These are phyloP conservation scores for Testicularia cyperi DNA, from an alignment of 1,284 basidiomycete species.

Conservation along the genomic window DNA sequence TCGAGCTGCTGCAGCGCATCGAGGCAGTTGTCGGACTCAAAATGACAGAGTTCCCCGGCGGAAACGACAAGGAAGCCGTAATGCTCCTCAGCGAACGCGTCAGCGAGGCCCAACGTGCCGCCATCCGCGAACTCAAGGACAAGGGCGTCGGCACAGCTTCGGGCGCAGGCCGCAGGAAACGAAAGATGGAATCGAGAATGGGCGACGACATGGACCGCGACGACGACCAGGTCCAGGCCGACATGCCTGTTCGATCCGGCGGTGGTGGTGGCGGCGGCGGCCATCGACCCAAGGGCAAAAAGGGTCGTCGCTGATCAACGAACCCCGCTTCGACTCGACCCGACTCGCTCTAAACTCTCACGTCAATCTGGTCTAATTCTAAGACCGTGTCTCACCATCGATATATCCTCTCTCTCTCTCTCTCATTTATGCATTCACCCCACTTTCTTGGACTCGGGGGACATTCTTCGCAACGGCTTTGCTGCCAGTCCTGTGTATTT, in stretches of 20 bases:
- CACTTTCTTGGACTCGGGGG: too few species aligned
- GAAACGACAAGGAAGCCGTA: slow-evolving; percentile 83
- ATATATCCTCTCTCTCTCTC: too few species aligned
- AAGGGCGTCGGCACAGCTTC: slow-evolving; percentile 47
- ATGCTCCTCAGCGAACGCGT: slow-evolving; percentile 85
- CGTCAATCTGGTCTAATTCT: too few species aligned
- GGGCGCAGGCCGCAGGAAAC: slow-evolving; percentile 50
- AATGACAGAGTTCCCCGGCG: slow-evolving; percentile 78
- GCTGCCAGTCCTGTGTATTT: too few species aligned
- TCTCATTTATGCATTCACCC: too few species aligned
- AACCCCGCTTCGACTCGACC: too few species aligned
- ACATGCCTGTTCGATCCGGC: slow-evolving; percentile 30
- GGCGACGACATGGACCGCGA: slow-evolving; percentile 57
- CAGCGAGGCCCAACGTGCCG: slow-evolving; percentile 81
- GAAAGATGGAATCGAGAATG: slow-evolving; percentile 32
- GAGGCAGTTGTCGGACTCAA: slow-evolving; percentile 79
- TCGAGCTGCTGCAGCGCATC: slow-evolving; percentile 92
- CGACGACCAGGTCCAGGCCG: slow-evolving; percentile 52
- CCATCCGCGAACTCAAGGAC: slow-evolving; percentile 69
- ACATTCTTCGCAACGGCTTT: too few species aligned
- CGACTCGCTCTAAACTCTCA: too few species aligned
- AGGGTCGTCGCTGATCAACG: slow-evolving; percentile 18
- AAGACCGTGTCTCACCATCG: too few species aligned
- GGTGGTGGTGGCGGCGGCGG: slow-evolving; percentile 15
- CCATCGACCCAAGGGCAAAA: slow-evolving; percentile 22